Percentiles rank a stretch among this genome's conserved stretches.
Conservation (phyloP, 2,329 filamentous ascomycete genomes). For the Dactylellina cionopaga region DNA sequence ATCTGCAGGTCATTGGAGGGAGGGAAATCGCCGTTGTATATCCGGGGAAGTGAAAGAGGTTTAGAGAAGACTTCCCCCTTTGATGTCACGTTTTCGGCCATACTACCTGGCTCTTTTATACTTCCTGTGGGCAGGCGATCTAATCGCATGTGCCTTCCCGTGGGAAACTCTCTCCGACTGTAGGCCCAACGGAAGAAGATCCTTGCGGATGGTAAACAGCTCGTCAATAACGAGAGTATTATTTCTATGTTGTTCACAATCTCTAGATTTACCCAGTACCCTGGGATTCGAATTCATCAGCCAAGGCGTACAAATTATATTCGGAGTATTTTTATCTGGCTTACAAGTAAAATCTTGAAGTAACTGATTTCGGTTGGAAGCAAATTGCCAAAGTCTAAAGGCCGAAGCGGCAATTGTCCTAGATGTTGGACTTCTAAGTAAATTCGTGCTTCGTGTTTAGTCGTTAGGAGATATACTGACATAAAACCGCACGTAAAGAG, state of each 20-base stretch:
- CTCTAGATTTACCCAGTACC: slow-evolving; percentile 6
- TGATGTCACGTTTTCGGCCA: background rate
- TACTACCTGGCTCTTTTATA: no score
- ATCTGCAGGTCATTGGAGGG: background rate
- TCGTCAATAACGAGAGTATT: background rate
- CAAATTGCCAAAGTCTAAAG: slow-evolving; percentile 4
- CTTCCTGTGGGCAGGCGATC: background rate
- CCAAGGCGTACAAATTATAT: no score
- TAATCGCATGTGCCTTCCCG: background rate
- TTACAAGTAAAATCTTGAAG: slow-evolving; percentile 2
- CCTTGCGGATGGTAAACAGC: slow-evolving; percentile 3
- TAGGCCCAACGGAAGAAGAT: slow-evolving; percentile 1
- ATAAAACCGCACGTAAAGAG: background rate
- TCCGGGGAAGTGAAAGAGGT: background rate
- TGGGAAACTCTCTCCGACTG: background rate
- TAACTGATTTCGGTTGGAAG: background rate
- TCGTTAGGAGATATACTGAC: no score
- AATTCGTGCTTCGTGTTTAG: background rate
- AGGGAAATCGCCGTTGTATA: background rate
- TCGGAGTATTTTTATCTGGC: no score
- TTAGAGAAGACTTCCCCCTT: no score
- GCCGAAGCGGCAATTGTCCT: background rate
- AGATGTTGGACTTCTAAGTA: background rate
- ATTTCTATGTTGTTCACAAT: slow-evolving; percentile 11
- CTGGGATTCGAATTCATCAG: background rate